Evolutionary conservation across 331 rosid species (phyloP).

Genomic region (Pyrus hybrid): DNA sequence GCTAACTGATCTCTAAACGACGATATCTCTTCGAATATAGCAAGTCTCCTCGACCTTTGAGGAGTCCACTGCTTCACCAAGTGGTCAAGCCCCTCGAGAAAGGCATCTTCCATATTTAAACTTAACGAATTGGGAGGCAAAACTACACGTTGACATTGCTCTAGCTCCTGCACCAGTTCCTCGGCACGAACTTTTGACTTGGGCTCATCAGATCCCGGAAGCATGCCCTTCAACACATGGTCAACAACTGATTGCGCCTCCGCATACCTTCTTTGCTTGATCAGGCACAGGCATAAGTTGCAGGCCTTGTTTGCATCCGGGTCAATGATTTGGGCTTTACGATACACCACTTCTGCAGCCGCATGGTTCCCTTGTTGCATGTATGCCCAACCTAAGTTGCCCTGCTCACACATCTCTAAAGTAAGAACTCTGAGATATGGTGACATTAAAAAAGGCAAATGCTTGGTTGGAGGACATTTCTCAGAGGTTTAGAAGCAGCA

Average conservation of each 20-base stretch:
- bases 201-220: constrained; percentile 45
- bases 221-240: constrained; percentile 33
- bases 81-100: constrained; percentile 62
- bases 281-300: constrained; percentile 62
- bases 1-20: constrained; percentile 75
- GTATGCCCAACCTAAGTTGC: constrained; percentile 96
- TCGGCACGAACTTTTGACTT: constrained; percentile 47
- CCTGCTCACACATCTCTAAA: constrained; percentile 34
- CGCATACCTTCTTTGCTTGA: constrained; percentile 42
- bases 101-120: constrained; percentile 48
- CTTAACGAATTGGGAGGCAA: constrained; percentile 6
- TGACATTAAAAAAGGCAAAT: background rate
- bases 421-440: background rate
- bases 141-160: constrained; percentile 17
- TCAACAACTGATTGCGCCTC: constrained; percentile 49
- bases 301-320: constrained; percentile 87
- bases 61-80: constrained; percentile 47
- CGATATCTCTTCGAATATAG: constrained; percentile 85
- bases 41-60: constrained; percentile 66
- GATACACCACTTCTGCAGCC: constrained; percentile 71
- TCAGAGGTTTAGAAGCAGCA: background rate
- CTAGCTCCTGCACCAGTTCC: constrained; percentile 39
- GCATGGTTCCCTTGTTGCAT: constrained; percentile 66
- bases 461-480: too few relatives aligned
- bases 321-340: constrained; percentile 75